Conservation (phyloP, 192 early-diverging fungal genomes). For the Piromyces finnis region DNA sequence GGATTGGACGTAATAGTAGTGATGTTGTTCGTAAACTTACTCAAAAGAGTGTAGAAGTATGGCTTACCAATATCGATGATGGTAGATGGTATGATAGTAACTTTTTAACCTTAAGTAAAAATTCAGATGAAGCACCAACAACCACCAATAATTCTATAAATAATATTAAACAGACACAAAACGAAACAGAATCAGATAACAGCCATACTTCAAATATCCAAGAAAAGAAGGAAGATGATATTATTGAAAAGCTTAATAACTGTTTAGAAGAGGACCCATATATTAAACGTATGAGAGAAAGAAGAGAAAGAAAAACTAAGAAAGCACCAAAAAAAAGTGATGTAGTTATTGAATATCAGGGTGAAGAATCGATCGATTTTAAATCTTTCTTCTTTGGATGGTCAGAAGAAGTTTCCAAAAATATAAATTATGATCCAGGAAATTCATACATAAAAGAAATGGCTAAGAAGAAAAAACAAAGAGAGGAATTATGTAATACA, state of each 20-base stretch:
- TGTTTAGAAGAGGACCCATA: background rate
- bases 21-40: constrained; percentile 29
- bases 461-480: background rate
- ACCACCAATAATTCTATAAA: no score
- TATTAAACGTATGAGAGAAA: background rate
- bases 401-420: background rate
- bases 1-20: constrained; percentile 16
- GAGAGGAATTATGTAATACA: background rate
- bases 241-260: background rate
- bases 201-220: no score
- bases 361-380: background rate
- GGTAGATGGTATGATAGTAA: constrained; percentile 3
- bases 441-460: background rate
- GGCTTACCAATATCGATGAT: constrained; percentile 21
- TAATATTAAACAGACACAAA: background rate
- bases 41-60: constrained; percentile 27
- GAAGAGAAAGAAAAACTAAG: background rate
- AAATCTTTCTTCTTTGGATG: background rate
- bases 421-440: background rate
- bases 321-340: background rate
- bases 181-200: no score
- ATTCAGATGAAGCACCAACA: background rate
- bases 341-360: background rate
- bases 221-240: no score
- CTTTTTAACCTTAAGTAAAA: background rate